Conservation (phyloP, 2,329 filamentous ascomycete genomes). For the Neopestalotiopsis sp. region DNA sequence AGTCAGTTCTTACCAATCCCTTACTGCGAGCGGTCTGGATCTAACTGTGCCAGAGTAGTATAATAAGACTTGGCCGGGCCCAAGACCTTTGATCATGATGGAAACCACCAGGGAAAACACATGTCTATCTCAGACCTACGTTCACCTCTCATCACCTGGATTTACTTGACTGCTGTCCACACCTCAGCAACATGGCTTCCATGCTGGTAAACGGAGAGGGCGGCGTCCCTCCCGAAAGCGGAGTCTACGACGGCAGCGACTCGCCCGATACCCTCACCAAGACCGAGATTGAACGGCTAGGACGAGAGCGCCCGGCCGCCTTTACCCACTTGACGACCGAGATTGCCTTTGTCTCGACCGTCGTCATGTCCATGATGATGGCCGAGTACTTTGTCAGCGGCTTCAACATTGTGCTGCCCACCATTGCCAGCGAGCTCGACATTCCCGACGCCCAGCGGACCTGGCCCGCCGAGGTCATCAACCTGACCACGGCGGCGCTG, state of each 20-base stretch:
- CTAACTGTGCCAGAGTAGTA: not conserved
- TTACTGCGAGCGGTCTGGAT: not conserved
- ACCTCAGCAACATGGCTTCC: not conserved
- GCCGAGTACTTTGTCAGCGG: slow-evolving; percentile 80
- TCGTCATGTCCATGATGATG: slow-evolving; percentile 63
- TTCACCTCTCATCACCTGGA: not conserved
- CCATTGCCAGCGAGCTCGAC: slow-evolving; percentile 62
- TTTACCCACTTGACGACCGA: slow-evolving; percentile 58
- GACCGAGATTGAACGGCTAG: slow-evolving; percentile 57
- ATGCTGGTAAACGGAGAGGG: slow-evolving; percentile 19
- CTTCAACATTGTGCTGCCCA: slow-evolving; percentile 75
- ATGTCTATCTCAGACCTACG: not conserved
- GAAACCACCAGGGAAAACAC: not conserved
- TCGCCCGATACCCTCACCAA: slow-evolving; percentile 28
- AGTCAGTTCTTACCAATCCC: slow-evolving; percentile 7
- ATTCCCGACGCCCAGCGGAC: slow-evolving; percentile 66
- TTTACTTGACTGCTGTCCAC: not conserved
- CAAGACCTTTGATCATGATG: not conserved
- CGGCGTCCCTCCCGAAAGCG: slow-evolving; percentile 19
- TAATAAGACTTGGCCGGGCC: not conserved
- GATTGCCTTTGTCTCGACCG: slow-evolving; percentile 62
- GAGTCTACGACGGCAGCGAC: slow-evolving; percentile 20
- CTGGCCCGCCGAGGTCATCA: slow-evolving; percentile 69
- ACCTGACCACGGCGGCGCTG: slow-evolving; percentile 58
- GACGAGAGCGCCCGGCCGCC: slow-evolving; percentile 58